These are phyloP conservation scores for Penicillium rolfsii DNA, from an alignment of 2,329 filamentous ascomycete species.

Conservation along the genomic window DNA sequence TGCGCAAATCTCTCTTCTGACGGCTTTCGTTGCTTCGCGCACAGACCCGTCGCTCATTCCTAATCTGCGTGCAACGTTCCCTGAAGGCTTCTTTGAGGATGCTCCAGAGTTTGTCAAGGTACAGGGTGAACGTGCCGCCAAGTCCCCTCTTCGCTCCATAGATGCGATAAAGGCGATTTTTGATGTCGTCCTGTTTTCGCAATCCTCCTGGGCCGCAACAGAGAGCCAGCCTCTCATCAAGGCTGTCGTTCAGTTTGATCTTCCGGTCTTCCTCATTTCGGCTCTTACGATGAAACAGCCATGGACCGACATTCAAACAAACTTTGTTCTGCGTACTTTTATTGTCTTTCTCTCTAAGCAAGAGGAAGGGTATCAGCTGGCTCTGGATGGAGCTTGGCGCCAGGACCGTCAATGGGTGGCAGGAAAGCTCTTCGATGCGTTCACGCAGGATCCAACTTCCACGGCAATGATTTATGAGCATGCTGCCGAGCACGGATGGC, in stretches of 20 bases:
- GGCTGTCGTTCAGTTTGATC: conserved; percentile 59
- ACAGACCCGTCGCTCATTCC: conserved; percentile 86
- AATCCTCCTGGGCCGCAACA: conserved; percentile 59
- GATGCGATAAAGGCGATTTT: conserved; percentile 75
- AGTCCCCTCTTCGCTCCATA: conserved; percentile 84
- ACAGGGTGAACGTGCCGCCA: conserved; percentile 69
- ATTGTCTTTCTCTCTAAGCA: conserved; percentile 81
- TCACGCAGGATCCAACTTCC: conserved; percentile 69
- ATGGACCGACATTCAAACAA: conserved; percentile 54
- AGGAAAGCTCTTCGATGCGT: conserved; percentile 74
- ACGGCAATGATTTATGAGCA: conserved; percentile 76
- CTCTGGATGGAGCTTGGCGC: conserved; percentile 87
- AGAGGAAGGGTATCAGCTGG: conserved; percentile 79
- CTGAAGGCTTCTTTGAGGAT: conserved; percentile 64
- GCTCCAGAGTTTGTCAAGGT: conserved; percentile 63
- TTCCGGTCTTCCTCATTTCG: conserved; percentile 56
- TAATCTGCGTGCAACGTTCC: conserved; percentile 76
- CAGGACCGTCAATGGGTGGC: conserved; percentile 88
- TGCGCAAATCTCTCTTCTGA: conserved; percentile 91
- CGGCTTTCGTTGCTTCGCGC: conserved; percentile 77
- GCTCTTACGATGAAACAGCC: conserved; percentile 53
- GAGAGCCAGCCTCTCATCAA: conserved; percentile 63
- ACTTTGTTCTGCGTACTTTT: conserved; percentile 60
- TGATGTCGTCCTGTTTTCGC: conserved; percentile 62
- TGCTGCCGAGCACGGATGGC: conserved; percentile 79